Evolutionary conservation across 176 grass and related monocot species (phyloP).

Genomic region (Saccharum spontaneum): DNA sequence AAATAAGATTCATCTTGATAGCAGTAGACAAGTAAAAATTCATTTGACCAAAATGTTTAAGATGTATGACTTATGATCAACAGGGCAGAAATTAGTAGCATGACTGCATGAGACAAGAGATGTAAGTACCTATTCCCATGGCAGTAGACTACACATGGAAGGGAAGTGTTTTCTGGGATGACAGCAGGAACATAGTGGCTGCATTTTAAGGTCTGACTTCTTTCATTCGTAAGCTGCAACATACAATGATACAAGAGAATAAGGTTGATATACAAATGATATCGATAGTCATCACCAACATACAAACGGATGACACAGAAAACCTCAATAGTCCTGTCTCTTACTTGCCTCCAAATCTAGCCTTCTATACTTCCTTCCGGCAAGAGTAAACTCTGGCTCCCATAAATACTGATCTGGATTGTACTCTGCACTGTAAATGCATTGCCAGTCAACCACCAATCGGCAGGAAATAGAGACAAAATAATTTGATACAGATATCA

Average conservation of each 20-base stretch:
- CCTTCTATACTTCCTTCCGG: conserved; percentile 88
- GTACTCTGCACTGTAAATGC: conserved; percentile 88
- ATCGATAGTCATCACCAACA: conserved; percentile 14
- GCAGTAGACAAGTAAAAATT: background rate
- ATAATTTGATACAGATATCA: background rate
- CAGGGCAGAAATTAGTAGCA: conserved; percentile 16
- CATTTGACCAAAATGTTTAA: conserved; percentile 10
- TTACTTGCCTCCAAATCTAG: conserved; percentile 99
- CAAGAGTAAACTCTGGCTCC: conserved; percentile 95
- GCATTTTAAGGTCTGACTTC: conserved; percentile 87
- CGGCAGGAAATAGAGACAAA: background rate
- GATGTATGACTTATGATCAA: background rate
- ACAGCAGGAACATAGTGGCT: conserved; percentile 97
- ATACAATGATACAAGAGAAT: conserved; percentile 22
- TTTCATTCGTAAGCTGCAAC: conserved; percentile 80
- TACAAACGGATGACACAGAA: conserved; percentile 35
- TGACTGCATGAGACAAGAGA: background rate
- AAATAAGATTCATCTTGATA: conserved; percentile 24
- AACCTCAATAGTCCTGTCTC: conserved; percentile 52
- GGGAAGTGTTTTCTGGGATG: conserved; percentile 66
- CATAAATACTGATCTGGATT: conserved; percentile 98
- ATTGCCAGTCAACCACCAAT: conserved; percentile 19
- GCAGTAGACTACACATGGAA: conserved; percentile 98
- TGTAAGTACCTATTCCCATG: conserved; percentile 89
- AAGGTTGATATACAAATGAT: conserved; percentile 27